Evolutionary conservation across 2,329 filamentous ascomycete species (phyloP).

Genomic region (Alternaria arborescens): DNA sequence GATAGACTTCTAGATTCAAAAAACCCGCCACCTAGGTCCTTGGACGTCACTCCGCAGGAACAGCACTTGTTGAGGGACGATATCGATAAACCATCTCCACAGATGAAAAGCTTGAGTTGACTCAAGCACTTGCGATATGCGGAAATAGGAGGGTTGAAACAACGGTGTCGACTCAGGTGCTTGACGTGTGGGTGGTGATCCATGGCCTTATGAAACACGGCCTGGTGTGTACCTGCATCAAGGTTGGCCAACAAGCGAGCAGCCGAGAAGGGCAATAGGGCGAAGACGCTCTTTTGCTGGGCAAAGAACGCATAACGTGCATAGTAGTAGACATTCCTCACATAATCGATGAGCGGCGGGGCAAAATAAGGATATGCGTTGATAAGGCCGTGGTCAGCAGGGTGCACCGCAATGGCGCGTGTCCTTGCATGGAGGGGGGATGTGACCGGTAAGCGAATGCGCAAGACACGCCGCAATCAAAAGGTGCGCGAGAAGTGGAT

Average conservation of each 20-base stretch:
- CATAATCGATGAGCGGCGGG: not conserved
- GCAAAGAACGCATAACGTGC: not conserved
- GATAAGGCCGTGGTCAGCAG: conserved; percentile 1
- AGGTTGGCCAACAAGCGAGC: conserved; percentile 11
- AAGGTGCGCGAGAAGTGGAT: conserved; percentile 15
- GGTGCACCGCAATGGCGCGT: not conserved
- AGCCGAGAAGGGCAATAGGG: not conserved
- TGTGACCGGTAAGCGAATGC: conserved; percentile 1
- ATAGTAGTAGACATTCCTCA: conserved; percentile 3
- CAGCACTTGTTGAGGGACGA: conserved; percentile 10
- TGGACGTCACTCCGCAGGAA: conserved; percentile 1
- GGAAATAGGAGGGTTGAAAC: conserved; percentile 18
- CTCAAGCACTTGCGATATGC: conserved; percentile 13
- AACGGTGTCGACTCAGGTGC: not conserved
- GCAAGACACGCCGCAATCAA: conserved; percentile 13
- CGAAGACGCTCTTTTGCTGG: not conserved
- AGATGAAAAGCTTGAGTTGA: conserved; percentile 14
- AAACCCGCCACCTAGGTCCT: not conserved
- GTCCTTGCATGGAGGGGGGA: not conserved
- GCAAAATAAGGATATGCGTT: conserved; percentile 18
- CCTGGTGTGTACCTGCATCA: conserved; percentile 11
- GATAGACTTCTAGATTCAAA: not conserved
- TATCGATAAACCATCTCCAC: conserved; percentile 14
- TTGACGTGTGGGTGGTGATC: conserved; percentile 5
- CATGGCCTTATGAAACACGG: conserved; percentile 15